phyloP scores from a whole-genome alignment of 768 basidiomycete genomes.

The Lactarius pseudohatsudake region DNA sequence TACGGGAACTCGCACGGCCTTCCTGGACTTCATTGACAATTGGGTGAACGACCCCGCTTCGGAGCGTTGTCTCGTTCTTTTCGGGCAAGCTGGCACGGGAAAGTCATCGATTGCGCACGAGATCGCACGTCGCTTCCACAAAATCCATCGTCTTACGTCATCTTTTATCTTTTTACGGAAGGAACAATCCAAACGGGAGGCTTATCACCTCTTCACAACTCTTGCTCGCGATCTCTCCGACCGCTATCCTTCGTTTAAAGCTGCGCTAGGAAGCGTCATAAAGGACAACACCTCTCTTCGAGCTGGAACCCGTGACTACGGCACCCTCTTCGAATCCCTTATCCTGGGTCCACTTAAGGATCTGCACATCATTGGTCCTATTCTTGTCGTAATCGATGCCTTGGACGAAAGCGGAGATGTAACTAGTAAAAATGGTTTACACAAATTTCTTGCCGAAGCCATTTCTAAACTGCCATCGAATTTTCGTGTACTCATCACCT shows the following conservation, averaged over 20 bases:
- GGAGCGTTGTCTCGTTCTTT: neutral
- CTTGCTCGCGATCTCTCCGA: neutral
- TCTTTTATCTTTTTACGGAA: neutral
- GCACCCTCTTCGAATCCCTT: neutral
- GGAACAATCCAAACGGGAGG: neutral
- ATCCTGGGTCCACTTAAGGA: neutral
- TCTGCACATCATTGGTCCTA: neutral
- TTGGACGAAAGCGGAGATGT: neutral
- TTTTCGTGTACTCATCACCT: constrained; percentile 1
- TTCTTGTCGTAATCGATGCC: constrained; percentile 5
- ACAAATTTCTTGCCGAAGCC: neutral
- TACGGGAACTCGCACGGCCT: neutral
- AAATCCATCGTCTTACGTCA: neutral
- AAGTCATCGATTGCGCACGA: too few species aligned
- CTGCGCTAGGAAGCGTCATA: neutral
- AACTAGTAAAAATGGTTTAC: neutral
- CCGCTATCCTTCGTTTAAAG: neutral
- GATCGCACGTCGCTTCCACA: neutral
- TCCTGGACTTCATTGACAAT: neutral
- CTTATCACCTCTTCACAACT: constrained; percentile 3
- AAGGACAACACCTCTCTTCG: neutral
- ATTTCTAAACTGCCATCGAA: neutral
- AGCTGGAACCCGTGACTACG: neutral
- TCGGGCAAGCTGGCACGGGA: neutral
- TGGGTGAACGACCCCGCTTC: neutral